These are phyloP conservation scores for Leishmania tarentolae DNA, from an alignment of 208 protist species.

Conservation along the genomic window DNA sequence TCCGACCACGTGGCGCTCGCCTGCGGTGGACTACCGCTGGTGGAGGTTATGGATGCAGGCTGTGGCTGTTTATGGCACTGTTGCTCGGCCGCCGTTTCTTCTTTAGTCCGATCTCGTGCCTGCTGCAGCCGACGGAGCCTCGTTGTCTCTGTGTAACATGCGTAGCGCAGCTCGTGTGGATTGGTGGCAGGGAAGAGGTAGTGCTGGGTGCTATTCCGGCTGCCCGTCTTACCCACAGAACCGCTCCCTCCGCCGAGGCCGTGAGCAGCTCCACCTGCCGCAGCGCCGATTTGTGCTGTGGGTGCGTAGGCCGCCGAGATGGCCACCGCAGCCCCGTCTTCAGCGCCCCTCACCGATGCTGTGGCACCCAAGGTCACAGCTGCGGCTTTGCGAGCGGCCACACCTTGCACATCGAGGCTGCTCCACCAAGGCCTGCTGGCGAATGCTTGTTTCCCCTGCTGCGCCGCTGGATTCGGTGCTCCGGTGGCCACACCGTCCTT, in stretches of 20 bases:
- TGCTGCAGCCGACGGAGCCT: constrained; percentile 25
- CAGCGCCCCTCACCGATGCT: neutral
- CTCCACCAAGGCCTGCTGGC: neutral
- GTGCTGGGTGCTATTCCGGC: neutral
- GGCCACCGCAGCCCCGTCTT: neutral
- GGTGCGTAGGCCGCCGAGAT: constrained; percentile 16
- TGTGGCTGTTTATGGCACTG: constrained; percentile 11
- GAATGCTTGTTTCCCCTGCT: neutral
- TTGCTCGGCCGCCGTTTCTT: constrained; percentile 7
- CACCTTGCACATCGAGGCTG: constrained; percentile 19
- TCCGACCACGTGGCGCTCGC: constrained; percentile 4
- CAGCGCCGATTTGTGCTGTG: neutral
- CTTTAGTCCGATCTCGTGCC: constrained; percentile 4
- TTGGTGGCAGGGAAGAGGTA: constrained; percentile 54
- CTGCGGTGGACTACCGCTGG: neutral
- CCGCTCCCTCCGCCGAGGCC: neutral
- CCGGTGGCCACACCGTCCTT: constrained; percentile 8
- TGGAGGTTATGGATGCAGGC: neutral
- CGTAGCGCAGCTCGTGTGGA: constrained; percentile 61
- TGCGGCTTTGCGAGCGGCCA: constrained; percentile 14
- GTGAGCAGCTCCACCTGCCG: neutral
- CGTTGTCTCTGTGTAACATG: constrained; percentile 22
- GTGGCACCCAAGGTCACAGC: neutral
- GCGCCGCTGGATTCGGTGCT: neutral
- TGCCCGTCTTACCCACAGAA: neutral